Evolutionary conservation across 1,284 basidiomycete genomes (phyloP).

Genomic region (Apiotrichum domesticum): DNA sequence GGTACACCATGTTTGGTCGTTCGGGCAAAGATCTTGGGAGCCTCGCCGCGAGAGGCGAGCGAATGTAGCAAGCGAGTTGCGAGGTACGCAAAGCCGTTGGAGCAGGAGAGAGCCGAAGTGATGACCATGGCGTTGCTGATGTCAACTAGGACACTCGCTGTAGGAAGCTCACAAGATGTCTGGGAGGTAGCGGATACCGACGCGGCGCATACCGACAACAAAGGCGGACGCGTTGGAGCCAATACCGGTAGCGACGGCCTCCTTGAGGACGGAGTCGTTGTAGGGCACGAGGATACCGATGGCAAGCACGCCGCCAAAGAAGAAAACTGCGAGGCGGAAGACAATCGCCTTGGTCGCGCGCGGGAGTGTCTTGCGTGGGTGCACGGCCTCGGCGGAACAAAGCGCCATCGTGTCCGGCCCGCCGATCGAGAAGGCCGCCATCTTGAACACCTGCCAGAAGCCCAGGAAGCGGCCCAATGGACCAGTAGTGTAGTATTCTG

Average conservation of each 20-base stretch:
- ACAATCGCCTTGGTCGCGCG: slow-evolving; percentile 19
- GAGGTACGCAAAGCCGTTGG: slow-evolving; percentile 22
- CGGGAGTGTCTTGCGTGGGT: slow-evolving; percentile 53
- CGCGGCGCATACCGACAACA: slow-evolving; percentile 19
- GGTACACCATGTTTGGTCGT: slow-evolving; percentile 19
- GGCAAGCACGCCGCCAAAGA: slow-evolving; percentile 57
- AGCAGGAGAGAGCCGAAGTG: slow-evolving; percentile 38
- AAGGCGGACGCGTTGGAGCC: slow-evolving; percentile 20
- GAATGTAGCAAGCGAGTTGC: slow-evolving; percentile 11
- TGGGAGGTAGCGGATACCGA: slow-evolving; percentile 19
- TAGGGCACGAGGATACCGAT: slow-evolving; percentile 44
- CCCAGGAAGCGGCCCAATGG: slow-evolving; percentile 24
- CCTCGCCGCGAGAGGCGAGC: slow-evolving; percentile 13
- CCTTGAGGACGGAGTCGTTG: slow-evolving; percentile 8
- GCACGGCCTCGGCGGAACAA: slow-evolving; percentile 27
- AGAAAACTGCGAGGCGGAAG: slow-evolving; percentile 51
- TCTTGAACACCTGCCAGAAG: slow-evolving; percentile 24
- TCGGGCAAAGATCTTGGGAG: slow-evolving; percentile 12
- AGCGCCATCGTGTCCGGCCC: slow-evolving; percentile 25
- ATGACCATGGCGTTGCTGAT: slow-evolving; percentile 32
- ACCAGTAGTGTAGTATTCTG: slow-evolving; percentile 11
- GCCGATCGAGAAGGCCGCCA: slow-evolving; percentile 30
- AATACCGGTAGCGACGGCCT: slow-evolving; percentile 7
- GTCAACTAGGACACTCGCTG: too few relatives aligned
- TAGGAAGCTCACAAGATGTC: slow-evolving; percentile 28